These are phyloP conservation scores for Penicillium manginii DNA, from an alignment of 495 filamentous ascomycete species.

Conservation along the genomic window DNA sequence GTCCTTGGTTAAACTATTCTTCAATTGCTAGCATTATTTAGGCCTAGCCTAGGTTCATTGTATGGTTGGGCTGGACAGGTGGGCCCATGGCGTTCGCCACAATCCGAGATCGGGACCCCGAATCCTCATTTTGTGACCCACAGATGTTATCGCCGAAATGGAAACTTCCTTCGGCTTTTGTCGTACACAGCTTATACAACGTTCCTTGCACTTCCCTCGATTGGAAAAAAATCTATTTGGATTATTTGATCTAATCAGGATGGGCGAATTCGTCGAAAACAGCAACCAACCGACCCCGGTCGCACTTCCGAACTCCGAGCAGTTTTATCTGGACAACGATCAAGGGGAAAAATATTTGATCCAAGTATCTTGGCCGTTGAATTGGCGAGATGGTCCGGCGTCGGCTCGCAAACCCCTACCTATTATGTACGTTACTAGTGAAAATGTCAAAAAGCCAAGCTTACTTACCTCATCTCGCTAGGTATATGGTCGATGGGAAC, in stretches of 20 bases:
- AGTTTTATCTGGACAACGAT: constrained; percentile 27
- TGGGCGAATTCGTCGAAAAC: neutral
- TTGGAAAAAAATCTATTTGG: neutral
- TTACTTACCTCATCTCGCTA: constrained; percentile 2
- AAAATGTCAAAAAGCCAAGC: neutral
- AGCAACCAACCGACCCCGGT: constrained; percentile 11
- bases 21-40: neutral
- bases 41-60: neutral
- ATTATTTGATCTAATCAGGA: neutral
- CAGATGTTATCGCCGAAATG: neutral
- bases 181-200: neutral
- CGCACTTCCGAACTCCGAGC: constrained; percentile 30
- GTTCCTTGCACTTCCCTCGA: neutral
- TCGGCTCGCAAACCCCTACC: constrained; percentile 17
- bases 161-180: neutral
- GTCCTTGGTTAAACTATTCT: too few species aligned
- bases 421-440: constrained; percentile 20
- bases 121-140: neutral
- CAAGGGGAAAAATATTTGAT: constrained; percentile 26
- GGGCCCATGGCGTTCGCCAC: neutral
- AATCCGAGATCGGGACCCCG: neutral
- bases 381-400: constrained; percentile 13
- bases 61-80: neutral
- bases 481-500: constrained; percentile 36
- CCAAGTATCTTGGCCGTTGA: constrained; percentile 34